Conservation (phyloP, 352 stramenopile genomes). For the Globisporangium irregulare region DNA sequence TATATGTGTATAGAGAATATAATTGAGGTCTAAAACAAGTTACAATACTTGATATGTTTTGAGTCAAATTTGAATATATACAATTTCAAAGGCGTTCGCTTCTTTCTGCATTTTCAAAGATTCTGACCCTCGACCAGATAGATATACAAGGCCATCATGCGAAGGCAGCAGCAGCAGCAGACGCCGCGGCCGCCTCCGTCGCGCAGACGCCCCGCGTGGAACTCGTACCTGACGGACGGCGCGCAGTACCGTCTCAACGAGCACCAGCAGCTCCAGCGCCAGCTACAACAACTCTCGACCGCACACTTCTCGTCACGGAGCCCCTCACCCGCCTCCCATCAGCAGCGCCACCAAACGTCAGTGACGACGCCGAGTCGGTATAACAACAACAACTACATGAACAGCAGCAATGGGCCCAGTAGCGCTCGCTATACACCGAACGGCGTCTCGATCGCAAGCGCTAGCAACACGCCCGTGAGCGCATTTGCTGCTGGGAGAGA, state of each 20-base stretch:
- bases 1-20: neutral
- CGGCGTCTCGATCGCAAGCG: neutral
- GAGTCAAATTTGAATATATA: neutral
- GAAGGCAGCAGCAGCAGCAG: slow-evolving; percentile 3
- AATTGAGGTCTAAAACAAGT: no score
- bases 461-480: neutral
- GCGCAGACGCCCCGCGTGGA: slow-evolving; percentile 41
- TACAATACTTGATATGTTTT: no score
- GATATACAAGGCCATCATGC: neutral
- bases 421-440: slow-evolving; percentile 15
- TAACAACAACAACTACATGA: neutral
- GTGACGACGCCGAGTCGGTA: slow-evolving; percentile 7
- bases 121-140: neutral
- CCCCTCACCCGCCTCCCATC: slow-evolving; percentile 12
- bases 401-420: neutral
- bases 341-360: slow-evolving; percentile 8
- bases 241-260: slow-evolving; percentile 45
- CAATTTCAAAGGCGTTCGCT: neutral
- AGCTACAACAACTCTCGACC: slow-evolving; percentile 40
- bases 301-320: slow-evolving; percentile 35
- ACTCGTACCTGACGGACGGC: slow-evolving; percentile 50
- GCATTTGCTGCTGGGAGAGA: neutral
- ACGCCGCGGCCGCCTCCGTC: neutral
- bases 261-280: slow-evolving; percentile 37
- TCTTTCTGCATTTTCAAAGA: slow-evolving; percentile 1